Conservation (phyloP, 805 yeast genomes). For the Komagataella populi region DNA sequence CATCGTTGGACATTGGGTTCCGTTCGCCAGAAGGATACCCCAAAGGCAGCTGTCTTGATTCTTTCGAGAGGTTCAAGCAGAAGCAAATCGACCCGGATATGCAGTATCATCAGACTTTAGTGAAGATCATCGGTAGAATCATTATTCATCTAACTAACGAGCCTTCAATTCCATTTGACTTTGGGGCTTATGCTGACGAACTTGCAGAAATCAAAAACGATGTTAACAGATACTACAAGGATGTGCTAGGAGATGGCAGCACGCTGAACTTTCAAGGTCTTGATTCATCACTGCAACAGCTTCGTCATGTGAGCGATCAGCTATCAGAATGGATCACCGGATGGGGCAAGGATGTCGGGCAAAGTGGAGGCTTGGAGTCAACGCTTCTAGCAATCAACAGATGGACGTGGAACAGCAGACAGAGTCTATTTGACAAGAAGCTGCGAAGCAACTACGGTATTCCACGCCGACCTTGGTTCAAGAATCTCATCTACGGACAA, state of each 20-base stretch:
- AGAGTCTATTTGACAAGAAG: slow-evolving; percentile 38
- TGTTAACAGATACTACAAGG: slow-evolving; percentile 24
- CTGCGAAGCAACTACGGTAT: slow-evolving; percentile 33
- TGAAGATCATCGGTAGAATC: slow-evolving; percentile 38
- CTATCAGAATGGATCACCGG: slow-evolving; percentile 32
- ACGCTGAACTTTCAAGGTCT: slow-evolving; percentile 14
- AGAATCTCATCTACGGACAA: slow-evolving; percentile 59
- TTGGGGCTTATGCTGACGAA: slow-evolving; percentile 29
- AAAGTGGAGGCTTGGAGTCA: slow-evolving; percentile 56
- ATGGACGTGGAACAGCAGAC: slow-evolving; percentile 69
- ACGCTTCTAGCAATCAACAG: slow-evolving; percentile 57
- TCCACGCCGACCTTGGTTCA: slow-evolving; percentile 46
- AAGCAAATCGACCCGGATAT: slow-evolving; percentile 40
- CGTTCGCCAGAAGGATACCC: slow-evolving; percentile 23
- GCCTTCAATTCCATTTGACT: slow-evolving; percentile 63
- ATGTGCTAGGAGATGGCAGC: slow-evolving; percentile 1
- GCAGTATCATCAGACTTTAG: slow-evolving; percentile 39
- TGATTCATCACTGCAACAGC: slow-evolving; percentile 14
- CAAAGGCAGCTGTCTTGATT: slow-evolving; percentile 46
- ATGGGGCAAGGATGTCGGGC: slow-evolving; percentile 46
- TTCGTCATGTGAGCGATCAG: slow-evolving; percentile 32
- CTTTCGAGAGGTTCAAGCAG: slow-evolving; percentile 38
- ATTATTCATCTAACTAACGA: slow-evolving; percentile 53
- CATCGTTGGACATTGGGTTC: slow-evolving; percentile 49
- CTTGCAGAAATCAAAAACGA: slow-evolving; percentile 32